Conservation (phyloP, 371 early-diverging fungal genomes). For the Mortierella sp. region DNA sequence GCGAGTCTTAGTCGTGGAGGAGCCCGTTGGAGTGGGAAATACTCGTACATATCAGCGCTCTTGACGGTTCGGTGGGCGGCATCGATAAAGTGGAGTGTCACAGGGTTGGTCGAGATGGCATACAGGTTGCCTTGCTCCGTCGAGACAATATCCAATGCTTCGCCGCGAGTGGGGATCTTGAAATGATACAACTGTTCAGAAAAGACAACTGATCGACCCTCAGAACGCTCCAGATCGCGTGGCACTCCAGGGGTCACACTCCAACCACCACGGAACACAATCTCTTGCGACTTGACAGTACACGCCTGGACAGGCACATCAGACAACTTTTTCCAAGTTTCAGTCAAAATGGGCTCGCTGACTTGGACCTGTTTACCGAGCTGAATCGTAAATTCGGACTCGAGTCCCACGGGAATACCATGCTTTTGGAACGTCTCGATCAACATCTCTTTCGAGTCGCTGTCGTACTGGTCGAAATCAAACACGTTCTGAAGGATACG, state of each 20-base stretch:
- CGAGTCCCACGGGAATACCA: constrained; percentile 80
- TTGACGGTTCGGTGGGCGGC: constrained; percentile 63
- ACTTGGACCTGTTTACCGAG: constrained; percentile 67
- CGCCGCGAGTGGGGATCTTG: constrained; percentile 77
- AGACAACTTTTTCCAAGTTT: constrained; percentile 66
- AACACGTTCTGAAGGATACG: constrained; percentile 84
- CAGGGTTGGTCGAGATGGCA: constrained; percentile 75
- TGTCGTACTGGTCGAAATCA: constrained; percentile 85
- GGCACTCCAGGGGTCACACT: constrained; percentile 64
- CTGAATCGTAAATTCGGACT: constrained; percentile 75
- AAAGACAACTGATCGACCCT: constrained; percentile 72
- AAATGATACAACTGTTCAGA: constrained; percentile 79
- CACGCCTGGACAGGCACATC: constrained; percentile 28
- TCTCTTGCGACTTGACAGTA: constrained; percentile 55
- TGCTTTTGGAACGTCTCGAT: constrained; percentile 83
- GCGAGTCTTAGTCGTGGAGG: constrained; percentile 70
- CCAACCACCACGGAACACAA: constrained; percentile 68
- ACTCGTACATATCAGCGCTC: constrained; percentile 81
- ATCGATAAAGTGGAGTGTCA: constrained; percentile 73
- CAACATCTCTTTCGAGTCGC: constrained; percentile 69
- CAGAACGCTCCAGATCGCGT: constrained; percentile 73
- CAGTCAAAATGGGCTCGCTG: constrained; percentile 64
- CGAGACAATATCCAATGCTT: constrained; percentile 72
- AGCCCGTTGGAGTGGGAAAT: constrained; percentile 77
- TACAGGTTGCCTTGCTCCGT: constrained; percentile 66